Conservation (phyloP, 495 filamentous ascomycete genomes). For the Extremus antarcticus region DNA sequence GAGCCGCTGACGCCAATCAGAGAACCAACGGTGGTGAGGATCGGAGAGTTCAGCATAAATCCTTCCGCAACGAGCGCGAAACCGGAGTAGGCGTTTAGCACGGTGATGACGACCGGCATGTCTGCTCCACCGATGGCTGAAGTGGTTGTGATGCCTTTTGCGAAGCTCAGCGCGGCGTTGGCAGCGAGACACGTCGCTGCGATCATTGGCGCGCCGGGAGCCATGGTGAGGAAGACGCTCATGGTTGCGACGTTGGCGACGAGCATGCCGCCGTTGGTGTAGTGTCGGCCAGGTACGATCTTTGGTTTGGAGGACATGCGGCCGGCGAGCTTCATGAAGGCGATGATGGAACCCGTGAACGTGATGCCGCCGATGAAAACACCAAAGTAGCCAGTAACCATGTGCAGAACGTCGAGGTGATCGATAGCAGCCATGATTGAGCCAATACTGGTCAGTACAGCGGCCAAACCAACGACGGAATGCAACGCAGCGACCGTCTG, state of each 20-base stretch:
- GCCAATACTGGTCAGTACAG: constrained; percentile 70
- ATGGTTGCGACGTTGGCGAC: constrained; percentile 65
- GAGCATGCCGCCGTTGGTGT: constrained; percentile 58
- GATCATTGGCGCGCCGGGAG: constrained; percentile 59
- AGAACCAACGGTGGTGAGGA: constrained; percentile 67
- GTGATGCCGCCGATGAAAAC: constrained; percentile 71
- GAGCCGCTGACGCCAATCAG: constrained; percentile 73
- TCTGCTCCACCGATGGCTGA: constrained; percentile 76
- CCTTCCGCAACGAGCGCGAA: constrained; percentile 77
- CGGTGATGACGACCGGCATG: constrained; percentile 64
- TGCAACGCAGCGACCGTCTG: constrained; percentile 74
- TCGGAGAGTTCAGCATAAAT: constrained; percentile 73
- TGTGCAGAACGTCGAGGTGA: constrained; percentile 54
- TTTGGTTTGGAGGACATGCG: constrained; percentile 63
- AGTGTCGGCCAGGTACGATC: constrained; percentile 56
- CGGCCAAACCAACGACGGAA: constrained; percentile 71
- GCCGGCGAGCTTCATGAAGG: constrained; percentile 68
- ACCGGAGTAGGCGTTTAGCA: constrained; percentile 74
- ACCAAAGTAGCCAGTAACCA: constrained; percentile 69
- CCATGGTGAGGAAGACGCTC: constrained; percentile 66
- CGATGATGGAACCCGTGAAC: constrained; percentile 73
- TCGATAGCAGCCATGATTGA: constrained; percentile 59
- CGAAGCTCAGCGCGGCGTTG: constrained; percentile 63
- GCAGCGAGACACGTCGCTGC: constrained; percentile 61
- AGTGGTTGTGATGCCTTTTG: constrained; percentile 74